A percentile compares a stretch with the other conserved stretches of the same genome.
These are phyloP conservation scores for Pseudozyma pruni DNA, from an alignment of 1,284 basidiomycete species.

Conservation along the genomic window DNA sequence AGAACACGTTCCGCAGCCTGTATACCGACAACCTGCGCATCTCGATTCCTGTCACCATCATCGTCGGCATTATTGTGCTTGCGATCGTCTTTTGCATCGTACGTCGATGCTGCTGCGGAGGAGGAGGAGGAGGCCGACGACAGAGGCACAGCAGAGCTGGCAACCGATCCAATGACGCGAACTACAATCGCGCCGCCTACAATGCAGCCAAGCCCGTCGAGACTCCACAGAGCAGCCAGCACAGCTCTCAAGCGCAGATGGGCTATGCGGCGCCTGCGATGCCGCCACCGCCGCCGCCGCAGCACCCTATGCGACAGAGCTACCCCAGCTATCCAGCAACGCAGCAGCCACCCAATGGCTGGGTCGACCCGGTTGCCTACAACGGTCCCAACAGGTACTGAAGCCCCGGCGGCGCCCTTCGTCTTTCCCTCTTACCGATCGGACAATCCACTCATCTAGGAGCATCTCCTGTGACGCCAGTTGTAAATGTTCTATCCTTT, in stretches of 20 bases:
- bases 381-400: conserved; percentile 20
- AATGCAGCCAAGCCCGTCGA: conserved; percentile 20
- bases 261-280: conserved; percentile 10
- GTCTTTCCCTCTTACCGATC: not conserved
- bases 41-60: conserved; percentile 59
- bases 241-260: conserved; percentile 5
- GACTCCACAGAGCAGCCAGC: conserved; percentile 15
- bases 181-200: conserved; percentile 13
- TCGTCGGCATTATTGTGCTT: conserved; percentile 50
- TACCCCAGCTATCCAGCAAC: conserved; percentile 7
- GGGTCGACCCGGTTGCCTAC: conserved; percentile 34
- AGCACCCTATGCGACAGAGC: conserved; percentile 14
- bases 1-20: conserved; percentile 76
- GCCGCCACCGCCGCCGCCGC: conserved; percentile 7
- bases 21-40: conserved; percentile 63
- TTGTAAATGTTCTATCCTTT: too few relatives aligned
- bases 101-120: conserved; percentile 40
- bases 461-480: too few relatives aligned
- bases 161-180: conserved; percentile 1
- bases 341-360: conserved; percentile 11
- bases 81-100: conserved; percentile 39
- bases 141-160: not conserved
- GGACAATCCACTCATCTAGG: too few relatives aligned
- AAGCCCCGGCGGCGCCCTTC: not conserved
- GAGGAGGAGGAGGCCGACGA: conserved; percentile 10